Conservation (phyloP, 495 filamentous ascomycete species). For the Staphylotrichum longicolle region DNA sequence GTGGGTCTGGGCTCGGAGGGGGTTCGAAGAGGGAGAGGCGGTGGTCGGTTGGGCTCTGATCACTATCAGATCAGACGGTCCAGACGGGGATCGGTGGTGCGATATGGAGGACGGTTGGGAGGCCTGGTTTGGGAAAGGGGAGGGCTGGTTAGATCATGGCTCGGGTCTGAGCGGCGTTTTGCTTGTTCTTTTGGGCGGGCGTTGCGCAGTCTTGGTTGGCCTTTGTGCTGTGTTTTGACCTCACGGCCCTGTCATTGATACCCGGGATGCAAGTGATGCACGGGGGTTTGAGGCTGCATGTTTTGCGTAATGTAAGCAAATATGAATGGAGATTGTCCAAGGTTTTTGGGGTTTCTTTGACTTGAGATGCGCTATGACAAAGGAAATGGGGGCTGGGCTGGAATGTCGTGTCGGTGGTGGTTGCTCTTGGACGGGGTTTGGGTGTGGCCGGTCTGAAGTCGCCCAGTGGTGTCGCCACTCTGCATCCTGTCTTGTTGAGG, state of each 20-base stretch:
- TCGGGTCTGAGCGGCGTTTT: neutral
- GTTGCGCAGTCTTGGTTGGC: neutral
- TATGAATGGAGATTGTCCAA: neutral
- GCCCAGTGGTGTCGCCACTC: too few species aligned
- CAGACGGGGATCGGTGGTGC: neutral
- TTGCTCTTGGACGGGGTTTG: too few species aligned
- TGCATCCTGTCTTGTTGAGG: too few species aligned
- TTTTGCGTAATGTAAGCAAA: slow-evolving; percentile 1
- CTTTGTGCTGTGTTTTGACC: neutral
- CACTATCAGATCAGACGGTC: neutral
- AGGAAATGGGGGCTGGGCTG: too few species aligned
- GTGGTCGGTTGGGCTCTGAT: slow-evolving; percentile 5
- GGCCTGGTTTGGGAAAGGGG: neutral
- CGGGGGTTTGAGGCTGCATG: neutral
- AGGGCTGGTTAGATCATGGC: too few species aligned
- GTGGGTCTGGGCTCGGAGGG: neutral
- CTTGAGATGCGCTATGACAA: too few species aligned
- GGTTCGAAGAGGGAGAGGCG: slow-evolving; percentile 5
- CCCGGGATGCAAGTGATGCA: neutral
- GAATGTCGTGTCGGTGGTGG: too few species aligned
- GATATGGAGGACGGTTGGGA: neutral
- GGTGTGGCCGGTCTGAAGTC: too few species aligned
- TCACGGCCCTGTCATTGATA: neutral
- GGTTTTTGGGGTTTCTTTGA: too few species aligned
- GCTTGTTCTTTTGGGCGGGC: neutral